Evolutionary conservation across 495 filamentous ascomycete genomes (phyloP), one percentile per base, ranked within the genome.

Genomic region (Lasiosphaeria ovina): DNA sequence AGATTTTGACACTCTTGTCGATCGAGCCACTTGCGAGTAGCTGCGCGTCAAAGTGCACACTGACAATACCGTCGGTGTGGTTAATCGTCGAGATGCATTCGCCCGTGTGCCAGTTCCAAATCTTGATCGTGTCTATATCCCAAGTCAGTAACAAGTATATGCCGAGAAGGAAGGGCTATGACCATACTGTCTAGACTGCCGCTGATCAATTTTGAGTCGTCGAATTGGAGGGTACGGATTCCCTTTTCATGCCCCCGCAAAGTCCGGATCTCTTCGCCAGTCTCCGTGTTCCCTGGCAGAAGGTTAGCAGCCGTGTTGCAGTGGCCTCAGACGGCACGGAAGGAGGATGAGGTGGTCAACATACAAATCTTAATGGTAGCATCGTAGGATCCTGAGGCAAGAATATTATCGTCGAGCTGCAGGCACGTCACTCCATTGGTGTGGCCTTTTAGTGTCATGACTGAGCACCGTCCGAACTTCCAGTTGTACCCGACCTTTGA

Each of bases 51-150:
- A 96, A 97, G 72, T 97, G 89, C 7, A 98, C 77, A 34, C 85
- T 73, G 59, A 98, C 88, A 17, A 99, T 85, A 11, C 92, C 93
- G 45, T 82, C 87, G 8, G 79, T 83, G 68, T 98, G 94, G 4
- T 87, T 87, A 40, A 92, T 86, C 1, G 87, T 96, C 12, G 88
- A 89, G 48, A 97, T 81, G 68, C 90, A 95, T 66, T 90, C 85
- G 48, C 94, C 94, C 0, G 92, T 97, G 45, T 89, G 83, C 92
- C 93, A 98, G 65, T 98, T 96, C 95, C 94, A 99, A 35, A 98
- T 84, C 70, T 89, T 90, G 57, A 99, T 74, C 16, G 85, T 95
- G 31, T 74, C 69, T 72, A 31, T 17, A 3, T 5, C 45, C 31
- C 10, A 24, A 35, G 58, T 71, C 51, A 71, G 68, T 45, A 44